Base-by-base conservation (phyloP, 805 yeast species). In the Diddensiella transvaalensis region DNA sequence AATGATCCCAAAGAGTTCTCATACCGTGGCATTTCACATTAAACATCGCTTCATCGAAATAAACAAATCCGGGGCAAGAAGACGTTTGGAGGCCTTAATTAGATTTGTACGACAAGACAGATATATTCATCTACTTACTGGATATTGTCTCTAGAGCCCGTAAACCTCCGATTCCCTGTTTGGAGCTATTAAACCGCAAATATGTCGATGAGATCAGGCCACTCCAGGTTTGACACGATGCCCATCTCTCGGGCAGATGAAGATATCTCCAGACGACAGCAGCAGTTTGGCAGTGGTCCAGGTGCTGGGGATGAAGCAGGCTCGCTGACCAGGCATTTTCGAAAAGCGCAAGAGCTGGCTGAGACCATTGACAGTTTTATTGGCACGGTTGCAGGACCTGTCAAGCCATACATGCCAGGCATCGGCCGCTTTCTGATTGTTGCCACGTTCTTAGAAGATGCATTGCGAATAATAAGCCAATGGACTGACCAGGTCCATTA, bases 401-500 rank as follows among this genome's bases (percentile, higher is more conserved):
- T 67, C 45, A 62, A 65, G 59, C 71, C 70, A 18, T 68, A 69
- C 60, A 83, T 90, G 42, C 97, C 98, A 5, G 81, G 82, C 19
- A 79, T 91, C 59, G 98, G 96, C 33, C 77, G 98, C 50, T 80
- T 87, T 52, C 78, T 90, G 56, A 90, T 91, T 53, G 96, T 91
- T 48, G 95, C 96, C 42, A 93, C 98, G 0, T 91, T 90, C 64
- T 79, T 81, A 56, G 98, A 91, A 69, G 98, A 93, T 63, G 78
- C 96, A 2, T 64, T 83, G 46, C 78, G 99, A 66, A 87, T 91
- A 60, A 58, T 82, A 46, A 71, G 88, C 3, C 97, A 90, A 70
- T 91, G 97, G 97, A 67, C 76, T 30, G 96, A 87, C 60, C 99
- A 91, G 68, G 87, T 87, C 21, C 85, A 80, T 65, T 91, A 85